These are phyloP conservation scores for Vitis hybrid DNA, from an alignment of 177 flowering plant species.

Conservation along the genomic window DNA sequence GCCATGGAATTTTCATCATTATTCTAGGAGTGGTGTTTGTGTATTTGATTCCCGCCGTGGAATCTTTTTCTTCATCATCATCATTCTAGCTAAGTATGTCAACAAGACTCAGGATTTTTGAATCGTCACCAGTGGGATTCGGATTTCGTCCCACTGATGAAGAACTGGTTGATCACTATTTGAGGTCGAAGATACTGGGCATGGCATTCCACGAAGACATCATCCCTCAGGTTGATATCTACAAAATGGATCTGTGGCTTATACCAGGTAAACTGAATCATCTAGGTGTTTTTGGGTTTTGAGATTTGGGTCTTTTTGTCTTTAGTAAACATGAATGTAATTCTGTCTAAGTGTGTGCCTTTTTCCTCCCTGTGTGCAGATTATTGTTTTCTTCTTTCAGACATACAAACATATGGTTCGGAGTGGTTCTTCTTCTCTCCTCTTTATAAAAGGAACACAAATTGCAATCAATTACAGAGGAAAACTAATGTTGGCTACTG, in stretches of 20 bases:
- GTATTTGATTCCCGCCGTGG: no score
- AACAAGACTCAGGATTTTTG: no score
- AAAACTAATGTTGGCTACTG: not conserved
- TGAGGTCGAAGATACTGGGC: not conserved
- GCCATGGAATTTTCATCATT: no score
- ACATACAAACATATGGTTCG: not conserved
- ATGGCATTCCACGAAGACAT: not conserved
- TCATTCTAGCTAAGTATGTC: no score
- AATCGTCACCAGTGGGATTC: not conserved
- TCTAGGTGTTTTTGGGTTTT: no score
- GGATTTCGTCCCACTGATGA: conserved; percentile 10
- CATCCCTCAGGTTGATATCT: not conserved
- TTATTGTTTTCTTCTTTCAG: no score
- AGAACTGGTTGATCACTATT: not conserved
- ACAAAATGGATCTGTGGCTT: not conserved
- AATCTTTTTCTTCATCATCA: no score
- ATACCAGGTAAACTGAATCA: not conserved
- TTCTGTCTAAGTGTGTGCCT: no score
- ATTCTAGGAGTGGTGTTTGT: no score
- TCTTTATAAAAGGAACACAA: not conserved
- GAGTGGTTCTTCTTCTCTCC: not conserved
- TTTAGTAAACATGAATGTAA: no score
- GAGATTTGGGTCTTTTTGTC: no score
- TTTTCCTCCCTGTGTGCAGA: not conserved
- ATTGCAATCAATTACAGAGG: not conserved